phyloP scores from a whole-genome alignment of 2,329 filamentous ascomycete species.

The Emmonsia crescens region DNA sequence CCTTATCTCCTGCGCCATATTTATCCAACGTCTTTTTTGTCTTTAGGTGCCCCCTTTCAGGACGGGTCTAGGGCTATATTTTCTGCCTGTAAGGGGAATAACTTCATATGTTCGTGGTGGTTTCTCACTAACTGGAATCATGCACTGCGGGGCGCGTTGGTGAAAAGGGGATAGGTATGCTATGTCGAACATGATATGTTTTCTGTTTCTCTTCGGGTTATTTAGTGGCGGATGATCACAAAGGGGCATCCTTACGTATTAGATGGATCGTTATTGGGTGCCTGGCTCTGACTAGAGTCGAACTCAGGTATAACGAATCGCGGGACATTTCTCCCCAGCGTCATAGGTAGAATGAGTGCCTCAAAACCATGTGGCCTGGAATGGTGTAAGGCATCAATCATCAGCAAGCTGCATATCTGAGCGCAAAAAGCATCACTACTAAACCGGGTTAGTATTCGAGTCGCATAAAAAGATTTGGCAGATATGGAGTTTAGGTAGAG shows the following conservation, averaged over 20 bases:
- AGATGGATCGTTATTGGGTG: not conserved
- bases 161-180: not conserved
- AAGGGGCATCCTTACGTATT: not conserved
- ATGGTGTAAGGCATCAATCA: not conserved
- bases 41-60: not conserved
- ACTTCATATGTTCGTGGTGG: not conserved
- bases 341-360: not conserved
- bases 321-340: not conserved
- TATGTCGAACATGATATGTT: not conserved
- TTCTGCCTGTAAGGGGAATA: not conserved
- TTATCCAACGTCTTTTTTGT: not conserved
- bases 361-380: not conserved
- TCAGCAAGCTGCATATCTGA: not conserved
- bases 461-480: not conserved
- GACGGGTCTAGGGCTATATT: not conserved
- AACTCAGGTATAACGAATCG: not conserved
- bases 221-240: not conserved
- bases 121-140: not conserved
- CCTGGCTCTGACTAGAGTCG: too few species aligned
- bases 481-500: not conserved
- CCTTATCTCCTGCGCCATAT: not conserved
- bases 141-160: not conserved
- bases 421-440: not conserved
- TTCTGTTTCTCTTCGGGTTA: not conserved
- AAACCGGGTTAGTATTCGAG: not conserved